These are phyloP conservation scores for Paspalum notatum DNA, from an alignment of 176 grass and related monocot genomes.

Conservation along the genomic window DNA sequence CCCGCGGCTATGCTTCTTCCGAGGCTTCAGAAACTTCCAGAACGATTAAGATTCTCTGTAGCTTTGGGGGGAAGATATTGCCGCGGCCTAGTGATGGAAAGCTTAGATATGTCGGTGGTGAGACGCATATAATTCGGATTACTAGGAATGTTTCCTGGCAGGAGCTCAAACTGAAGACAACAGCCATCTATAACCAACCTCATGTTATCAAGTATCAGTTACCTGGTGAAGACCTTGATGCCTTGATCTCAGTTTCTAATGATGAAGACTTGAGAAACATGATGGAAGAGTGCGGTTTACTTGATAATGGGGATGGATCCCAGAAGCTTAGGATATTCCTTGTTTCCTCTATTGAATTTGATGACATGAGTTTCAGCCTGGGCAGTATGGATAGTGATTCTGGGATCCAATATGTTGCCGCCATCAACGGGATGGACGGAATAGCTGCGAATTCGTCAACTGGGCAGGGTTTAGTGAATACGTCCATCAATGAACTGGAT, in stretches of 20 bases:
- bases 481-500: conserved; percentile 59
- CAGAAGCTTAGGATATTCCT: conserved; percentile 93
- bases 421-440: conserved; percentile 80
- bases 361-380: conserved; percentile 72
- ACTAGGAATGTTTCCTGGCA: conserved; percentile 72
- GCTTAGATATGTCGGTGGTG: conserved; percentile 93
- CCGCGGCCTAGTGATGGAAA: conserved; percentile 92
- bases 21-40: conserved; percentile 66
- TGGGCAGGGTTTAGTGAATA: conserved; percentile 60
- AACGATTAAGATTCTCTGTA: conserved; percentile 89
- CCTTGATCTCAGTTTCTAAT: conserved; percentile 78
- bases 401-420: conserved; percentile 88
- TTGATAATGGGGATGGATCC: conserved; percentile 69
- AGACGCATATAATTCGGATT: conserved; percentile 89
- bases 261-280: conserved; percentile 94
- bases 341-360: conserved; percentile 74
- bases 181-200: conserved; percentile 62
- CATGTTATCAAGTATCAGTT: conserved; percentile 92
- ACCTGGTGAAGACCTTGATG: conserved; percentile 91
- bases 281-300: conserved; percentile 82
- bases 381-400: conserved; percentile 90
- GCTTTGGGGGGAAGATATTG: conserved; percentile 95
- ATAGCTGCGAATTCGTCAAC: conserved; percentile 55
- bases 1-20: conserved; percentile 67
- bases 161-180: conserved; percentile 85